phyloP scores from a whole-genome alignment of 371 early-diverging fungal genomes.

The Chytridium lagenaria region DNA sequence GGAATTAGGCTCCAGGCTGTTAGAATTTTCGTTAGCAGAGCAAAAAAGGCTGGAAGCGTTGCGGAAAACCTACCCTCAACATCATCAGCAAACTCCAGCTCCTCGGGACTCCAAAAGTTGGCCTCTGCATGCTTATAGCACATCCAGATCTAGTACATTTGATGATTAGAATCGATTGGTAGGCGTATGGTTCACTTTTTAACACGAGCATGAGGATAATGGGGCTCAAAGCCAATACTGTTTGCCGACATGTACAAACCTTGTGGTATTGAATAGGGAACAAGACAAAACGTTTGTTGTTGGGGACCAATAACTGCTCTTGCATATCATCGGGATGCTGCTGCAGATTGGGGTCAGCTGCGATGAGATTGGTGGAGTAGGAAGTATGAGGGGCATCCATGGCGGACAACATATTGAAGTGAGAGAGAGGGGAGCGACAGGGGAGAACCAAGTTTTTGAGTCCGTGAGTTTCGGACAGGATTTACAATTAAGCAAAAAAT shows the following conservation, averaged over 20 bases:
- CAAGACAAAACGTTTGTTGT: slow-evolving; percentile 51
- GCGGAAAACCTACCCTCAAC: slow-evolving; percentile 34
- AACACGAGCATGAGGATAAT: neutral
- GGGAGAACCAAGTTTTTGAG: no score
- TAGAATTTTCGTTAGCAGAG: neutral
- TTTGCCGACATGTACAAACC: slow-evolving; percentile 20
- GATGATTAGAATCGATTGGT: neutral
- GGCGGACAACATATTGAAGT: no score
- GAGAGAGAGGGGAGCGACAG: no score
- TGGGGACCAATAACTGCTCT: slow-evolving; percentile 46
- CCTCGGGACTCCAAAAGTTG: slow-evolving; percentile 59
- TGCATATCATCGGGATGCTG: neutral
- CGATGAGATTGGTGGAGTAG: no score
- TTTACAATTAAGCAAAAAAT: no score
- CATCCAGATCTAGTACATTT: slow-evolving; percentile 46
- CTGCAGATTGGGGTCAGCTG: neutral
- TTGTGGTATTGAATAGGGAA: slow-evolving; percentile 54
- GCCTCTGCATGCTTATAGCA: slow-evolving; percentile 53
- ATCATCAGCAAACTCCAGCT: slow-evolving; percentile 53
- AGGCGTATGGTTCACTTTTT: neutral
- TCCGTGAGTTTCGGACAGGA: no score
- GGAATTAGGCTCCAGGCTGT: slow-evolving; percentile 19
- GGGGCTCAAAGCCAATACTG: neutral
- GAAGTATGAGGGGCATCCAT: no score
- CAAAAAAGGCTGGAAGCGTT: neutral